Percentiles rank a stretch among this genome's conserved stretches.
Evolutionary conservation across 2,329 filamentous ascomycete genomes (phyloP).

Genomic region (Beauveria brongniartii): DNA sequence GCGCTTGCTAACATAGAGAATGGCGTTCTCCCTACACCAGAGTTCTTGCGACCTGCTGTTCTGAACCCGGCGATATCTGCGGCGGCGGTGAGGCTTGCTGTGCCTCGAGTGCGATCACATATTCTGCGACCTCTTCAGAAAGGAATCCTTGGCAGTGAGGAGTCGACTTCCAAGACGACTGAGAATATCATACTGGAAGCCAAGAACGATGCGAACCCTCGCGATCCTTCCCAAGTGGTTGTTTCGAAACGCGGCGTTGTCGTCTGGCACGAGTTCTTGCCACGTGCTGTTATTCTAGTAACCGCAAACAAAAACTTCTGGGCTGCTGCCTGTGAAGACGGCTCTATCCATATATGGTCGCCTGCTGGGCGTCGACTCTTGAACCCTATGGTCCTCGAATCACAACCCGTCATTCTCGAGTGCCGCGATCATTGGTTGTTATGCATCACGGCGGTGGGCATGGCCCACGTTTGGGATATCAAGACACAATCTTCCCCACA

Average conservation of each 20-base stretch:
- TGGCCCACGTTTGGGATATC: conserved; percentile 91
- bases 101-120: conserved; percentile 76
- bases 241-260: conserved; percentile 72
- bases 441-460: conserved; percentile 78
- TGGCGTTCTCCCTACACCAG: conserved; percentile 62
- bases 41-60: conserved; percentile 81
- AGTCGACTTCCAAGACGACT: conserved; percentile 54
- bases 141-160: conserved; percentile 48
- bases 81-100: conserved; percentile 76
- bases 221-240: conserved; percentile 77
- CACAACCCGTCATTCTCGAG: conserved; percentile 89
- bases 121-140: conserved; percentile 76
- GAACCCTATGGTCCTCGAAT: conserved; percentile 79
- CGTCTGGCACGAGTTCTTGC: conserved; percentile 91
- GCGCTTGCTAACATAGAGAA: conserved; percentile 50
- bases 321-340: conserved; percentile 89
- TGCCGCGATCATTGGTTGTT: conserved; percentile 84
- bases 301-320: conserved; percentile 89
- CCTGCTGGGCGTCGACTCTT: conserved; percentile 80
- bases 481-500: conserved; percentile 76
- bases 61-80: conserved; percentile 73
- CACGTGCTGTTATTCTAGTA: conserved; percentile 76
- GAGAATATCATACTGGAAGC: conserved; percentile 80
- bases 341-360: conserved; percentile 83
- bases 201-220: conserved; percentile 67